These are phyloP conservation scores for Prunus armeniaca DNA, from an alignment of 306 rosid genomes.

Conservation along the genomic window DNA sequence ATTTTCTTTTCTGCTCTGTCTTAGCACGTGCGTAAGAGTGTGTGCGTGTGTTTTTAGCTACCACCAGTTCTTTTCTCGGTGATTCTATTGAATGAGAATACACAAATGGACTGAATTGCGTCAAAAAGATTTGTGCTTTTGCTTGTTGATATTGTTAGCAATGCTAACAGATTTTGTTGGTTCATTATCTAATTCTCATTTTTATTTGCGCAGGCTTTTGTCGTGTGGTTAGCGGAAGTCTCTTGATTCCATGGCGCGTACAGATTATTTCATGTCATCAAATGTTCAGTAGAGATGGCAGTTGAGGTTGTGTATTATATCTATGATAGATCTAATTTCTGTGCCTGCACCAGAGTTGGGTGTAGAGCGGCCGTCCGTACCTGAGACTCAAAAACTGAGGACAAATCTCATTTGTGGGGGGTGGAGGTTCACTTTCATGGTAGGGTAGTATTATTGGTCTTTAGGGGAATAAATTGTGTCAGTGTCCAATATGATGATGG, in stretches of 20 bases:
- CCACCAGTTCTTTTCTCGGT: neutral
- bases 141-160: neutral
- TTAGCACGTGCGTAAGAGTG: conserved; percentile 8
- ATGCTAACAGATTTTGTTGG: neutral
- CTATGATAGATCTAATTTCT: conserved; percentile 24
- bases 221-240: conserved; percentile 17
- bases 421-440: conserved; percentile 19
- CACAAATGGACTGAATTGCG: neutral
- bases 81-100: neutral
- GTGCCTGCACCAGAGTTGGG: conserved; percentile 25
- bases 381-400: neutral
- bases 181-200: conserved; percentile 11
- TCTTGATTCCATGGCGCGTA: conserved; percentile 28
- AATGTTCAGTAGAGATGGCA: conserved; percentile 26
- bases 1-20: conserved; percentile 7
- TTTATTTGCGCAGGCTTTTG: conserved; percentile 39
- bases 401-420: conserved; percentile 5
- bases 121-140: neutral
- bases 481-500: conserved; percentile 20
- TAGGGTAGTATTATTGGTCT: conserved; percentile 5
- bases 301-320: conserved; percentile 13
- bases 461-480: conserved; percentile 17
- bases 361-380: conserved; percentile 28
- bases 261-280: conserved; percentile 34
- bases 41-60: neutral